Evolutionary conservation across 2,329 filamentous ascomycete species (phyloP).

Genomic region (Fusarium multiceps): DNA sequence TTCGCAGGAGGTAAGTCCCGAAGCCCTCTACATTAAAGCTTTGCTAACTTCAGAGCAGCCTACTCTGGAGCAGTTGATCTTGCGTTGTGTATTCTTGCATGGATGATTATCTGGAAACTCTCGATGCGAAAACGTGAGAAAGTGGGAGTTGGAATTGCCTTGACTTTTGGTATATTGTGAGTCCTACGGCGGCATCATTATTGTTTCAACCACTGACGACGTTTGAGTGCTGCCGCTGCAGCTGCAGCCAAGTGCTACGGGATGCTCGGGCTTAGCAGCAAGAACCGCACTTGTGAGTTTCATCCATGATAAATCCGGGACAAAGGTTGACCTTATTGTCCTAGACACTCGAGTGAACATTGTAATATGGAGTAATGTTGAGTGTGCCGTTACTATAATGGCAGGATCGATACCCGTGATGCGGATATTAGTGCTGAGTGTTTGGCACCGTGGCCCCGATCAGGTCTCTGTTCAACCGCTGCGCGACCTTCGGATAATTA

Average conservation of each 20-base stretch:
- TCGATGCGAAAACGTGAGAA: slow-evolving; percentile 7
- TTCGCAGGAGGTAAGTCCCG: neutral
- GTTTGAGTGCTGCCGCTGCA: neutral
- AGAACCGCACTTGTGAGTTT: slow-evolving; percentile 4
- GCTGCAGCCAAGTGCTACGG: neutral
- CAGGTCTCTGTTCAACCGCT: neutral
- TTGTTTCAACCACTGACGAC: fast-evolving
- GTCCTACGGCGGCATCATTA: fast-evolving
- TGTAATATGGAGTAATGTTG: slow-evolving; percentile 2
- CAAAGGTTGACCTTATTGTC: too few relatives aligned
- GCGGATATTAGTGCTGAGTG: neutral
- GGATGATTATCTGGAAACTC: slow-evolving; percentile 8
- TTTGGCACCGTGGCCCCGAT: neutral
- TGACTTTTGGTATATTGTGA: slow-evolving; percentile 10
- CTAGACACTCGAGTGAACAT: neutral
- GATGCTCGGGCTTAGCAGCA: neutral
- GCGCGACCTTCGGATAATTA: neutral
- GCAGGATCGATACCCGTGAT: neutral
- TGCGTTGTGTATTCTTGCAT: neutral
- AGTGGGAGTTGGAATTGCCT: neutral
- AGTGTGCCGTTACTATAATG: neutral
- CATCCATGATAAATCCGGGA: too few relatives aligned
- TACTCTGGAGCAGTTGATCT: neutral
- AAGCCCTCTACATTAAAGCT: fast-evolving
- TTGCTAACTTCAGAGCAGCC: fast-evolving